A percentile compares a stretch with the other conserved stretches of the same genome.
These are phyloP conservation scores for Fagopyrum esculentum DNA, from an alignment of 148 eudicot genomes.

Conservation along the genomic window DNA sequence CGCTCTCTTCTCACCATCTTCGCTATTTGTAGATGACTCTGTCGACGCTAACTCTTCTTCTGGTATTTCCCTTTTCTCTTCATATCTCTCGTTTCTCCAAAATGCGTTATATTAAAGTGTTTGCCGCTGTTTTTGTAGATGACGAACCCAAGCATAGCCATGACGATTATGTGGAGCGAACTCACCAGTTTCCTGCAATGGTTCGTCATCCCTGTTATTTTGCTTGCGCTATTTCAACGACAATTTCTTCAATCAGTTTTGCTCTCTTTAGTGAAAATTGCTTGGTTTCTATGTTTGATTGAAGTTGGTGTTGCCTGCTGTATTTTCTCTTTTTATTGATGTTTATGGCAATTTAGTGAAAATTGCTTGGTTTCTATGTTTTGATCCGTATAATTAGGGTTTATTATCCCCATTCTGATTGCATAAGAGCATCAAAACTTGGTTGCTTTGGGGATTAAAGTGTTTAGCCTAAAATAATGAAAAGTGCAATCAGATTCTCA, in stretches of 20 bases:
- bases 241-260: neutral
- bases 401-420: no score
- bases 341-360: no score
- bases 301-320: no score
- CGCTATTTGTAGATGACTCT: constrained; percentile 52
- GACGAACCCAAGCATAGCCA: constrained; percentile 32
- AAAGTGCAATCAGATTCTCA: neutral
- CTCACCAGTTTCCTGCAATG: constrained; percentile 76
- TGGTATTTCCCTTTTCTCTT: constrained; percentile 22
- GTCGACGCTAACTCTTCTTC: constrained; percentile 53
- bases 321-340: neutral
- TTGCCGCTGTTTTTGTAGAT: constrained; percentile 30
- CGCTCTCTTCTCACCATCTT: constrained; percentile 91
- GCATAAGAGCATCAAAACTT: neutral
- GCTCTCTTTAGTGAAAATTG: neutral
- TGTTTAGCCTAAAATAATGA: neutral
- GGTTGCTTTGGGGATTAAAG: neutral
- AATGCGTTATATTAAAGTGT: neutral
- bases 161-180: constrained; percentile 49
- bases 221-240: neutral
- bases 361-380: no score
- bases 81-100: neutral
- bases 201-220: constrained; percentile 25
- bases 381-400: no score
- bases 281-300: neutral